A percentile compares a stretch with the other conserved stretches of the same genome.
These are phyloP conservation scores for Lyophyllum shimeji DNA, from an alignment of 768 basidiomycete species.

Conservation along the genomic window DNA sequence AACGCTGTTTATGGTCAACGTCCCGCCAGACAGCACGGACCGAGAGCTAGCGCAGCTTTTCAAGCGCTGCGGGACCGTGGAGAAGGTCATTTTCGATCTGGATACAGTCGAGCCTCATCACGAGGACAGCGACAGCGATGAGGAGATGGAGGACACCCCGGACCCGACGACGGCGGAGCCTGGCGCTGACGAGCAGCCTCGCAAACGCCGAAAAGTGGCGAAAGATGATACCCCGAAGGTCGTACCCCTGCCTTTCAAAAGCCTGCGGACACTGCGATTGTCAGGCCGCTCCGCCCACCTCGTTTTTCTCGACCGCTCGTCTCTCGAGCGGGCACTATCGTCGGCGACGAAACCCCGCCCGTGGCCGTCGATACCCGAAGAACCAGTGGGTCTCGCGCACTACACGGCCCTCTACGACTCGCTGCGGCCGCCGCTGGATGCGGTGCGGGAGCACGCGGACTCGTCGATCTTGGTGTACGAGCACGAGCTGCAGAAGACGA, in stretches of 20 bases:
- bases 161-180: slow-evolving; percentile 26
- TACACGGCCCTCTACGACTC: slow-evolving; percentile 64
- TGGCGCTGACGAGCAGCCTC: slow-evolving; percentile 33
- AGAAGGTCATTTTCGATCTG: slow-evolving; percentile 66
- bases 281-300: slow-evolving; percentile 75
- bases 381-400: slow-evolving; percentile 70
- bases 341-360: slow-evolving; percentile 50
- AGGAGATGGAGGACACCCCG: slow-evolving; percentile 37
- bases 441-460: slow-evolving; percentile 78
- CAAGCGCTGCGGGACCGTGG: slow-evolving; percentile 73
- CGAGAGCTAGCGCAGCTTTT: slow-evolving; percentile 79
- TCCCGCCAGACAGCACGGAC: slow-evolving; percentile 87
- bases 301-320: slow-evolving; percentile 66
- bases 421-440: slow-evolving; percentile 73
- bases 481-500: slow-evolving; percentile 59
- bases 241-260: slow-evolving; percentile 53
- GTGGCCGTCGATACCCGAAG: slow-evolving; percentile 60
- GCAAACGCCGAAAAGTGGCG: slow-evolving; percentile 40
- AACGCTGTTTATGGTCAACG: slow-evolving; percentile 86
- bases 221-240: slow-evolving; percentile 49
- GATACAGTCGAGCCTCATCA: slow-evolving; percentile 42
- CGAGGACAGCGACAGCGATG: slow-evolving; percentile 41
- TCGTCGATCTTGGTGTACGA: slow-evolving; percentile 77
- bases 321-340: slow-evolving; percentile 64
- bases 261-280: slow-evolving; percentile 55